These are phyloP conservation scores for Dendrobium officinale DNA, from an alignment of 106 monocot genomes.

Conservation along the genomic window DNA sequence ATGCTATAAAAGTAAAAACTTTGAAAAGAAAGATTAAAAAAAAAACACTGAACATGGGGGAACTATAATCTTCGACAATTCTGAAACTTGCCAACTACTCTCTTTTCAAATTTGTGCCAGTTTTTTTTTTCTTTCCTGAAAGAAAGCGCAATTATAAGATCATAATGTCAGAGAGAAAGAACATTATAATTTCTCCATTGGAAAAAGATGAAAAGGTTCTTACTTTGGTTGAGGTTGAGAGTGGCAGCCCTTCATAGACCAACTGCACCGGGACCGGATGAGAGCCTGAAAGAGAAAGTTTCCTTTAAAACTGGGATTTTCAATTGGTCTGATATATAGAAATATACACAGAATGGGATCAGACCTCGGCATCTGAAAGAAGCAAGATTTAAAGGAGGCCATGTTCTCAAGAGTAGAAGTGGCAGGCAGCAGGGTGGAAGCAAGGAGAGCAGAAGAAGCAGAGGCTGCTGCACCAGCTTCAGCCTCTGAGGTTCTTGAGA, in stretches of 20 bases:
- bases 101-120: neutral
- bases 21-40: neutral
- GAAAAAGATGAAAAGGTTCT: conserved; percentile 4
- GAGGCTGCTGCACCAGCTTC: neutral
- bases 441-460: conserved; percentile 16
- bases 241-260: neutral
- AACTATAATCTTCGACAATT: neutral
- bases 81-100: conserved; percentile 8
- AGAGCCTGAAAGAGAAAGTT: neutral
- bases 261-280: neutral
- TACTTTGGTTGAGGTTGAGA: neutral
- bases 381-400: conserved; percentile 49
- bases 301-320: neutral
- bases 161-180: neutral
- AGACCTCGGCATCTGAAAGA: conserved; percentile 65
- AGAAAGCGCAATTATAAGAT: neutral
- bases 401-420: conserved; percentile 45
- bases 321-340: neutral
- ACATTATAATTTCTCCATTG: neutral
- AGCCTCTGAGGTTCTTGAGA: conserved; percentile 16
- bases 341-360: neutral
- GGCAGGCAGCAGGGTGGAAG: conserved; percentile 38
- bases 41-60: neutral
- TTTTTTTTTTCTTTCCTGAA: neutral
- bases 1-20: neutral